Base-by-base conservation (phyloP, 495 filamentous ascomycete species). In the Astrothelium macrocarpum region DNA sequence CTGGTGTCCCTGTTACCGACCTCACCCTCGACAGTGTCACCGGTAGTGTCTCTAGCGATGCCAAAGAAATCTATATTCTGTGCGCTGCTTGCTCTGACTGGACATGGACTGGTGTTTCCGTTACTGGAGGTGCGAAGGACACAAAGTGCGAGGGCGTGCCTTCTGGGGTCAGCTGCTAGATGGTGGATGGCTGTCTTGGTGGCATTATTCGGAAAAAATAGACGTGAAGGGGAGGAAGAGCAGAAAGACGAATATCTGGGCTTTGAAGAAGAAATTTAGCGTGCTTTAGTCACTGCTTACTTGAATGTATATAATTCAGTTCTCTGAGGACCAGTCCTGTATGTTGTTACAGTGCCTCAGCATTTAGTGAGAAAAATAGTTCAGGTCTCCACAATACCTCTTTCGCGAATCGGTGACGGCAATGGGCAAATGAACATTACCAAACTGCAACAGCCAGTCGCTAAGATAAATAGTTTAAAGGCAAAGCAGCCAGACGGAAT, bases 1-100 rank as follows among this genome's bases (percentile, higher is more conserved):
- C 68, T 46, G 84, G 85, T 25, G 80, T 88, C 29, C 79, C 82
- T 1, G 86, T 89, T 66, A 86, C 82, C 16, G 78, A 76, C 34
- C 66, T 88, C 11, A 84, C 78, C 14, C 62, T 88, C n/a, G 61
- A 71, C 23, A 74, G 74, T 59, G 74, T 88, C 25, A 78, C 73
- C 0, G 86, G 85, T 1, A 76, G 75, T 16, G 81, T 85, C 14
- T 62, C 67, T 25, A 71, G 65, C 60, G 68, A 67, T 28, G 84
- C 72, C 20, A 78, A 72, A 0, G 71, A 76, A 16, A 68, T 82
- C 53, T 85, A 83, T 64, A 80, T 87, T 61, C 76, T 75, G 0
- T 75, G 73, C 56, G 71, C 62, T 5, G 36, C 63, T 18, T 73
- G 73, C 70, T 72, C 68, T 5, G 64, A 66, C 60, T 75, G 71